Conservation (phyloP, 2,329 filamentous ascomycete genomes). For the Venturia effusa region DNA sequence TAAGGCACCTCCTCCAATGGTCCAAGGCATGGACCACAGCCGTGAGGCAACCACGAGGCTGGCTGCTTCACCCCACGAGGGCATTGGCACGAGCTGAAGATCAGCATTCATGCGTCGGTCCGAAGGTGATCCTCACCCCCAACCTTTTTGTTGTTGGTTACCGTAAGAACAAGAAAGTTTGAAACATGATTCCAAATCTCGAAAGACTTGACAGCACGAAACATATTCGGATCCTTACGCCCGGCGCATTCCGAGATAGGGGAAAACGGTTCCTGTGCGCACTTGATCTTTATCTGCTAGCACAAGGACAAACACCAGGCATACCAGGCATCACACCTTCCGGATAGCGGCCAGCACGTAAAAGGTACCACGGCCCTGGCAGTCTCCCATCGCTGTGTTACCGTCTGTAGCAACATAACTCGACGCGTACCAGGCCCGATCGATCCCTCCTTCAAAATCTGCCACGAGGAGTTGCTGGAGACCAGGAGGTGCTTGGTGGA, state of each 20-base stretch:
- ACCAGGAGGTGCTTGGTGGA: not conserved
- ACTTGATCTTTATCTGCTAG: not conserved
- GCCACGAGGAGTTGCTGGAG: not conserved
- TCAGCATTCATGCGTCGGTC: not conserved
- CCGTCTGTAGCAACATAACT: not conserved
- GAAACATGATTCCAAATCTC: not conserved
- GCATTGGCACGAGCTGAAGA: not conserved
- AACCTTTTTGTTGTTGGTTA: not conserved
- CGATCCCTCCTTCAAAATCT: not conserved
- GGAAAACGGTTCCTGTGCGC: not conserved
- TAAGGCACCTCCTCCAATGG: not conserved
- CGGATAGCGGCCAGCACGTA: not conserved
- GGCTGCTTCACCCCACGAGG: not conserved
- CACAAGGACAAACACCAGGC: not conserved
- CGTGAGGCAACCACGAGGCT: not conserved
- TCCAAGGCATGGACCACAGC: not conserved
- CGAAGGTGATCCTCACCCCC: not conserved
- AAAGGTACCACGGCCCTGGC: not conserved
- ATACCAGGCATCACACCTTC: not conserved
- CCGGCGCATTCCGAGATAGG: conserved; percentile 3
- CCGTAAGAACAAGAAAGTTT: not conserved
- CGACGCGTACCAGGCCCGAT: not conserved
- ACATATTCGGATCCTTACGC: not conserved
- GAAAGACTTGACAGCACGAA: not conserved
- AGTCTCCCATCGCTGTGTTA: not conserved